Conservation (phyloP, 768 basidiomycete genomes). For the Lactarius akahatsu region DNA sequence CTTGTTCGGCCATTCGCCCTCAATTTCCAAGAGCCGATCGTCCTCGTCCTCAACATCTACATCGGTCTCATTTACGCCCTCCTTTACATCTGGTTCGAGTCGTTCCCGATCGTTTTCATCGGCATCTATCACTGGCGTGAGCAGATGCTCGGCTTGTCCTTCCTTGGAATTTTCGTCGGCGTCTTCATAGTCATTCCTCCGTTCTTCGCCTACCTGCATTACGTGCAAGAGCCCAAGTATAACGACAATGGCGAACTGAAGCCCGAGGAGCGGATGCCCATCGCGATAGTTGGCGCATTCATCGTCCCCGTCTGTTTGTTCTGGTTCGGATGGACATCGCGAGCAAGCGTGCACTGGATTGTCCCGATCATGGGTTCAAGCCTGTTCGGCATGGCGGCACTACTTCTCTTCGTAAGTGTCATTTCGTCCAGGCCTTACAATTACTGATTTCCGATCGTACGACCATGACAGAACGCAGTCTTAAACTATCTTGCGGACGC, state of each 20-base stretch:
- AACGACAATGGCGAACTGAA: constrained; percentile 24
- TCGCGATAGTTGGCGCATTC: constrained; percentile 37
- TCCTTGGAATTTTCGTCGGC: constrained; percentile 32
- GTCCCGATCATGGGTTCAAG: constrained; percentile 38
- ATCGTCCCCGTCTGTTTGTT: constrained; percentile 39
- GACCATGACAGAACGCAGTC: constrained; percentile 23
- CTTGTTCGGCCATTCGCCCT: constrained; percentile 37
- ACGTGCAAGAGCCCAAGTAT: constrained; percentile 27
- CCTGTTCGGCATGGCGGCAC: constrained; percentile 37
- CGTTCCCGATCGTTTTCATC: constrained; percentile 38
- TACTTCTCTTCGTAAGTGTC: constrained; percentile 34
- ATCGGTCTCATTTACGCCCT: constrained; percentile 37
- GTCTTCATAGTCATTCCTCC: constrained; percentile 18
- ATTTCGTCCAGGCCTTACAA: constrained; percentile 32
- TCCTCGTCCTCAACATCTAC: constrained; percentile 36
- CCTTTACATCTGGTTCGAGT: constrained; percentile 39
- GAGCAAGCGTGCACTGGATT: constrained; percentile 37
- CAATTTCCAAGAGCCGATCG: constrained; percentile 36
- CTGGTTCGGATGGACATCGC: constrained; percentile 39
- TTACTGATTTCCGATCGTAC: neutral
- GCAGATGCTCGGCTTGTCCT: constrained; percentile 36
- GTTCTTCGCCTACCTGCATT: constrained; percentile 28
- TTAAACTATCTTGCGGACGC: constrained; percentile 37
- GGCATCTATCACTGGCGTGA: constrained; percentile 38
- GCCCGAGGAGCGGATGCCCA: constrained; percentile 38